Evolutionary conservation across 805 yeast genomes (phyloP), one percentile per base, ranked within the genome.

Genomic region (Pichia cephalocereana): DNA sequence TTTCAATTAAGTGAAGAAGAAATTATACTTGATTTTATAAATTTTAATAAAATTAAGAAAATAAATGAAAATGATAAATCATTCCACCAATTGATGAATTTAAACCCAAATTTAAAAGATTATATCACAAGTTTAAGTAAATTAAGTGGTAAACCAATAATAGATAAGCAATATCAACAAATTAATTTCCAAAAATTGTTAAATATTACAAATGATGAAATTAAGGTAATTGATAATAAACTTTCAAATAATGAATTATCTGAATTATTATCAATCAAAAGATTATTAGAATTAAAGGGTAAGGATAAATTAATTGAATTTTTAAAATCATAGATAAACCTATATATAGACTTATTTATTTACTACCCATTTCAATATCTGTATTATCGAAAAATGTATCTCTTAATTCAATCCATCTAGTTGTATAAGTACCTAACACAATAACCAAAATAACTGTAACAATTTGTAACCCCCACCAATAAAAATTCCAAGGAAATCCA

Each of bases 381-480:
- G 78, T 74, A 69, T 89, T 74, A 69, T 89, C 95, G 57, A 93
- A 91, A 60, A 93, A 91, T 0, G 96, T 86, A 38, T 86, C 86
- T 58, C 90, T 75, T 47, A 91, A 70, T 63, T 91, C 99, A 55
- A 82, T 80, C 96, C 97, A 90, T 55, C 96, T 77, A 0, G 96
- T 80, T 17, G 89, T 79, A 78, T 91, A 91, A 0, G 96, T 87
- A 0, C 97, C 96, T 51, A 91, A 71, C 9, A 82, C 72, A 6
- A 88, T 85, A 70, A 91, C 72, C 6, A 88, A 65, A 1, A 75
- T 66, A 4, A 86, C 79, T 39, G 95, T 84, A 4, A 77, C 63
- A 0, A 79, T 56, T 63, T 90, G 97, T 41, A 89, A 65, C 19
- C 77, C 61, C 91, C 97, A 87, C 98, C 98, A 91, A 44, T 82